Evolutionary conservation across 495 filamentous ascomycete genomes (phyloP), one percentile per base, ranked within the genome.

Genomic region (Podospora pseudocomata): DNA sequence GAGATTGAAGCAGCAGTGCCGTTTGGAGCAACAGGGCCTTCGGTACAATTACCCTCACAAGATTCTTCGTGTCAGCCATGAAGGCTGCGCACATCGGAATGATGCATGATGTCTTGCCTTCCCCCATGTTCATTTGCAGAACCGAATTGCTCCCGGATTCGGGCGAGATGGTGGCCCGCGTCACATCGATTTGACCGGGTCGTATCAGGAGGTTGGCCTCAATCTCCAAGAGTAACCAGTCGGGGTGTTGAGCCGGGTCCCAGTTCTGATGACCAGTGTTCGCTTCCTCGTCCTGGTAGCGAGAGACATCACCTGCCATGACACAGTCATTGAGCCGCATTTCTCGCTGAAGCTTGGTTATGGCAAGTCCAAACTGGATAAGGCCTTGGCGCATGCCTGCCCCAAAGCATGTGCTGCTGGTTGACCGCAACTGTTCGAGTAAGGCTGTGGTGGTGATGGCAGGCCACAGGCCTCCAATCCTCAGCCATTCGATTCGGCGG

Each of bases 171-270:
- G 80, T 89, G 0, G 80, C 82, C 16, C 57, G 67, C 1, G 86
- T 86, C 53, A 89, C 85, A 57, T 83, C 78, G 0, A 85, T 77
- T 65, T 89, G 86, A 5, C 80, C 82, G 0, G 68, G 64, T 0
- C 86, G 77, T 54, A 89, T 84, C 2, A 87, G 71, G 1, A 88
- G 69, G 66, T 88, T 79, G 6, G 74, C 69, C 16, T 89, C 87
- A 49, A 89, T 82, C 66, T 89, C 87, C 1, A 89, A 73, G 13
- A 89, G 76, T 0, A 89, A 69, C 84, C 85, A 88, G 63, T 89
- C 87, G 0, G 83, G 77, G 5, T 63, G 54, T 11, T 83, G 59
- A 0, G 73, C 28, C 0, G 85, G 82, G 0, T 75, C 49, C 87
- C 86, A 89, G 65, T 86, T 86, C 5, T 65, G 44, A 70, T 88